These are phyloP conservation scores for Pachysandra terminalis DNA, from an alignment of 164 flowering plant species.

Conservation along the genomic window DNA sequence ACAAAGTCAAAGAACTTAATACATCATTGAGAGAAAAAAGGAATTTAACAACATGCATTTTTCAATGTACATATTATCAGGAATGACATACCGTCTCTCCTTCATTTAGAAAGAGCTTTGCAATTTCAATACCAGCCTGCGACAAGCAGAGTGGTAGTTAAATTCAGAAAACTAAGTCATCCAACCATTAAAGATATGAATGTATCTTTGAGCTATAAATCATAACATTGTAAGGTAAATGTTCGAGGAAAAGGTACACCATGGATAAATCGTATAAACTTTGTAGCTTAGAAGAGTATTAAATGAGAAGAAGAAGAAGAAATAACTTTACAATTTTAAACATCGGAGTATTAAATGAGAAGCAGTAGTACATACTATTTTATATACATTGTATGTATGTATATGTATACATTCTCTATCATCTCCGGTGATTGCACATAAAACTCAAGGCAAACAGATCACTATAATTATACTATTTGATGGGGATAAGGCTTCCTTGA, in stretches of 20 bases:
- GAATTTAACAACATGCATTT: neutral
- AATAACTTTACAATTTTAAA: too few species aligned
- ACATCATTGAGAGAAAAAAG: neutral
- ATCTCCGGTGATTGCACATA: neutral
- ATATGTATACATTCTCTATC: neutral
- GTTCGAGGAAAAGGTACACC: neutral
- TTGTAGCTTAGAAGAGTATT: neutral
- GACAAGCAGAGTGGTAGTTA: constrained; percentile 21
- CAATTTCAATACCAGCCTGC: constrained; percentile 95
- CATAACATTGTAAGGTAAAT: neutral
- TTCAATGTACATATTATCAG: neutral
- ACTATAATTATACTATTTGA: too few species aligned
- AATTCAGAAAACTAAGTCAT: constrained; percentile 6
- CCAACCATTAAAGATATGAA: neutral
- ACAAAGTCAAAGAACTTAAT: neutral
- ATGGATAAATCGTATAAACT: neutral
- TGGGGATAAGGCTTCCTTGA: too few species aligned
- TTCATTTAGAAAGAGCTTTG: constrained; percentile 81
- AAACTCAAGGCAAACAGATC: neutral
- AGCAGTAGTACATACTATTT: neutral
- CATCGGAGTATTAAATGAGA: neutral
- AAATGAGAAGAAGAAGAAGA: neutral
- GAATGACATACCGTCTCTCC: constrained; percentile 72
- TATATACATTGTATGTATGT: too few species aligned
- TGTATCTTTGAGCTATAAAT: neutral